Conservation (phyloP, 139 green algal species). For the Ettlia oleoabundans region DNA sequence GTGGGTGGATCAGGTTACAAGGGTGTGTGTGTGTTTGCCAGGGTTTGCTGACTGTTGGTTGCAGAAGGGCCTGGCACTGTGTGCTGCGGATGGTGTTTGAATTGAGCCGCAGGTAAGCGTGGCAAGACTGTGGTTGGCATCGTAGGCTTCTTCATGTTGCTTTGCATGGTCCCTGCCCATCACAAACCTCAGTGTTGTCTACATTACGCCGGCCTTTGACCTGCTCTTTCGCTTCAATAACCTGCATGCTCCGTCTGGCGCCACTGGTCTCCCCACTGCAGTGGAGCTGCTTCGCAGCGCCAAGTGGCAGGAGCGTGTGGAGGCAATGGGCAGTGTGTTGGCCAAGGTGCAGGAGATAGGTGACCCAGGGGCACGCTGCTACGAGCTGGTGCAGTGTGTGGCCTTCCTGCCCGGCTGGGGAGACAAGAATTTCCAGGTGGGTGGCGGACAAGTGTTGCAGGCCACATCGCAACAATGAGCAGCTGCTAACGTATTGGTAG, state of each 20-base stretch:
- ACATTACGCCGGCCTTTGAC: background rate
- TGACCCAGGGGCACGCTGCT: conserved; percentile 39
- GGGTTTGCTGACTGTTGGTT: background rate
- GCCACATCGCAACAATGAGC: no score
- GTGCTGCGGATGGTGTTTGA: no score
- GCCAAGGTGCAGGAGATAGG: conserved; percentile 43
- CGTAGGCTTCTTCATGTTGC: no score
- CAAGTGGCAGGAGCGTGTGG: conserved; percentile 92
- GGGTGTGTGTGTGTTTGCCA: background rate
- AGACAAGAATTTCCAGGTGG: conserved; percentile 98
- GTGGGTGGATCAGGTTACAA: background rate
- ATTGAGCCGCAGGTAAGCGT: no score
- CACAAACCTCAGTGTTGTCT: background rate
- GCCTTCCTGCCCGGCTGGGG: conserved; percentile 81
- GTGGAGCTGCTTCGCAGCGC: conserved; percentile 34
- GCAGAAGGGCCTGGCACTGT: no score
- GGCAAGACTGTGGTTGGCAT: no score
- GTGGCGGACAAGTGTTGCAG: background rate
- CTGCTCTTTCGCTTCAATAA: no score
- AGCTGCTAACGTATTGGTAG: no score
- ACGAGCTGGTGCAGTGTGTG: conserved; percentile 70
- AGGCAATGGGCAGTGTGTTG: conserved; percentile 73
- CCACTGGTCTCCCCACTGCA: background rate
- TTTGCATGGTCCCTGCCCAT: no score
- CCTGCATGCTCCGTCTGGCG: background rate